phyloP scores from a whole-genome alignment of 129 eudicot genomes.

The Tanacetum coccineum region DNA sequence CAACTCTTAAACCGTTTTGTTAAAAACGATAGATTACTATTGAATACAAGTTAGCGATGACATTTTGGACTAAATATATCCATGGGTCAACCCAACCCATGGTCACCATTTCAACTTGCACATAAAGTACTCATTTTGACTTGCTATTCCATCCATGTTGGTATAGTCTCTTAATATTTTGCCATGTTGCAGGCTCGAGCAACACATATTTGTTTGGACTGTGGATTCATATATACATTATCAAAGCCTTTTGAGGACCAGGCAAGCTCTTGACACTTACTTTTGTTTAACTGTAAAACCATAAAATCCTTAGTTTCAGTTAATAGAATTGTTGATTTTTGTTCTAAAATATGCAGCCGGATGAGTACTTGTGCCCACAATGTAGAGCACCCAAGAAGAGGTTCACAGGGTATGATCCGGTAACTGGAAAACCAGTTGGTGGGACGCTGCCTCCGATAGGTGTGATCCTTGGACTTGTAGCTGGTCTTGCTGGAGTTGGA shows the following conservation, averaged over 20 bases:
- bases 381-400: slow-evolving; percentile 99
- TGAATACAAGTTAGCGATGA: no score
- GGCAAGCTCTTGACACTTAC: slow-evolving; percentile 43
- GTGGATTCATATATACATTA: slow-evolving; percentile 90
- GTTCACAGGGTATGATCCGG: slow-evolving; percentile 74
- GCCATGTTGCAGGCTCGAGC: slow-evolving; percentile 70
- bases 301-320: neutral
- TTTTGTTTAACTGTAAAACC: neutral
- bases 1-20: no score
- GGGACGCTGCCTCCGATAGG: slow-evolving; percentile 85
- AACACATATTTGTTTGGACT: slow-evolving; percentile 94
- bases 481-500: slow-evolving; percentile 90
- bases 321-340: slow-evolving; percentile 8
- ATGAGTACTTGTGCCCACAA: slow-evolving; percentile 85
- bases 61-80: no score
- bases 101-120: no score
- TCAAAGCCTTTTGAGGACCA: slow-evolving; percentile 91
- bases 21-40: no score
- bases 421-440: slow-evolving; percentile 69
- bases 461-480: slow-evolving; percentile 81
- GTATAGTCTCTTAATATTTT: neutral
- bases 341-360: slow-evolving; percentile 55
- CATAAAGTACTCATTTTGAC: neutral
- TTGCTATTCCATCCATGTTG: neutral
- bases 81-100: no score